These are phyloP conservation scores for Castanea mollissima DNA, from an alignment of 306 rosid species.

Conservation along the genomic window DNA sequence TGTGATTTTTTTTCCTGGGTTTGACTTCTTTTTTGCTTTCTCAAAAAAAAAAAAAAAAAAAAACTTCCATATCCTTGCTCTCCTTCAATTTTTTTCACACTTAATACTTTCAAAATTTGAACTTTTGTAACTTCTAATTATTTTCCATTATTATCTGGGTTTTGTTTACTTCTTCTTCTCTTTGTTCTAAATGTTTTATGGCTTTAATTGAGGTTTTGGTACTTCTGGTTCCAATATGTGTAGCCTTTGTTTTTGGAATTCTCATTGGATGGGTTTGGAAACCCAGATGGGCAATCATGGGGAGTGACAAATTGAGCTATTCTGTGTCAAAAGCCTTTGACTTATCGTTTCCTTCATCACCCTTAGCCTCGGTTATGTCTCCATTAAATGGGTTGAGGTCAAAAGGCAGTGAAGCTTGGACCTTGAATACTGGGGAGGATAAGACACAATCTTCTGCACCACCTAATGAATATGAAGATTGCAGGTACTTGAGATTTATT, in stretches of 20 bases:
- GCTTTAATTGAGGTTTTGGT: constrained; percentile 22
- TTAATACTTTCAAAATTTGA: background rate
- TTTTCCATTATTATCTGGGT: background rate
- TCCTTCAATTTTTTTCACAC: background rate
- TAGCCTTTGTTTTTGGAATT: constrained; percentile 42
- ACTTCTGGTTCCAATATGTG: constrained; percentile 35
- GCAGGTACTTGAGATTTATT: constrained; percentile 34
- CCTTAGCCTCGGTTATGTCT: constrained; percentile 6
- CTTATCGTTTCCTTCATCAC: constrained; percentile 26
- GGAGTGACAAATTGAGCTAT: constrained; percentile 27
- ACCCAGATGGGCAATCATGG: constrained; percentile 47
- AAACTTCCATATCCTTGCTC: constrained; percentile 16
- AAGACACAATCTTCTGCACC: constrained; percentile 18
- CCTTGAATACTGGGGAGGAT: constrained; percentile 8
- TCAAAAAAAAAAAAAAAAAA: background rate
- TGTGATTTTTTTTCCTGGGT: background rate
- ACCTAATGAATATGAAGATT: constrained; percentile 16
- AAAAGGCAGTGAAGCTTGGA: constrained; percentile 22
- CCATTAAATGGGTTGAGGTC: constrained; percentile 23
- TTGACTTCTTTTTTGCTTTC: constrained; percentile 10
- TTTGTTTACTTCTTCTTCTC: background rate
- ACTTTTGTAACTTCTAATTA: background rate
- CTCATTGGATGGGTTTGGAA: constrained; percentile 54
- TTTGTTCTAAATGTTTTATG: background rate
- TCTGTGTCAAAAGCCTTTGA: constrained; percentile 37